A percentile compares a stretch with the other conserved stretches of the same genome.
Conservation (phyloP, 208 protist species). For the Trypanosoma rangeli region DNA sequence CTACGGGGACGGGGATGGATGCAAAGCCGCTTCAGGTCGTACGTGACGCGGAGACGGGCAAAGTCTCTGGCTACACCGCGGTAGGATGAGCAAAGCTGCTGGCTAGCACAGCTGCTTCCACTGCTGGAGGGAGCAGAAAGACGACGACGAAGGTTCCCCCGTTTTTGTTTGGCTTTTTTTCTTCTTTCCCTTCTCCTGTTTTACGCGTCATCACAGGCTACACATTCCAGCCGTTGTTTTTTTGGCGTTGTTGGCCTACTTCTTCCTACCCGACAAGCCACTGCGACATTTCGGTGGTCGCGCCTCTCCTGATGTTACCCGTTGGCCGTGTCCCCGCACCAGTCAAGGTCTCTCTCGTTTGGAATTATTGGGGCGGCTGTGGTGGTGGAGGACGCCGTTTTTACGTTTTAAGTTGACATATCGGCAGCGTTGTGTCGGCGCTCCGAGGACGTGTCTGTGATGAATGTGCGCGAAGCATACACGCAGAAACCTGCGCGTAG, state of each 20-base stretch:
- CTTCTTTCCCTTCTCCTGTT: neutral
- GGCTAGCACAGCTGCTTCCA: neutral
- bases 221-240: neutral
- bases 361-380: neutral
- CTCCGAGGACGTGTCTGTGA: too few relatives aligned
- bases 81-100: neutral
- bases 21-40: conserved; percentile 29
- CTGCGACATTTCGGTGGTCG: too few relatives aligned
- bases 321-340: too few relatives aligned
- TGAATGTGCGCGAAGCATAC: too few relatives aligned
- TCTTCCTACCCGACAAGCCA: neutral
- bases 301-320: too few relatives aligned
- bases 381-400: neutral
- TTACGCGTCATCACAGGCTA: neutral
- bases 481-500: too few relatives aligned
- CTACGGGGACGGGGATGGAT: conserved; percentile 27
- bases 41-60: conserved; percentile 34
- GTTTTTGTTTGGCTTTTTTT: neutral
- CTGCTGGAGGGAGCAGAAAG: neutral
- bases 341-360: neutral
- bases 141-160: neutral
- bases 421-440: too few relatives aligned
- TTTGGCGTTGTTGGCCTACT: neutral
- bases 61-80: conserved; percentile 40
- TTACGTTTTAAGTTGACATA: too few relatives aligned